Evolutionary conservation across 1,284 basidiomycete species (phyloP).

Genomic region (Ceratobasidium sp.): DNA sequence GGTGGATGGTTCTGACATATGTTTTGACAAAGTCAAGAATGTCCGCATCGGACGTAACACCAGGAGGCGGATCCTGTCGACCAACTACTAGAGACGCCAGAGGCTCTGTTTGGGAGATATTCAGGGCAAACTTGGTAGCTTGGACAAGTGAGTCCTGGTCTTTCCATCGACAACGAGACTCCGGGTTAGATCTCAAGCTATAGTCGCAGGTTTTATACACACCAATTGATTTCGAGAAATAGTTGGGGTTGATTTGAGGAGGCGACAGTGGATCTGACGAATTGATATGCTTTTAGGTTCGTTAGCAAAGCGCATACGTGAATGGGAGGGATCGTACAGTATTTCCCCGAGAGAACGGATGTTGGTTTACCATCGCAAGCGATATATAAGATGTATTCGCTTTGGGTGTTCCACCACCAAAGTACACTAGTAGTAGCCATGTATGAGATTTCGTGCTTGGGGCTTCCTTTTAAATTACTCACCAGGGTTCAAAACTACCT

Average conservation of each 20-base stretch:
- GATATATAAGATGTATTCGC: slow-evolving; percentile 43
- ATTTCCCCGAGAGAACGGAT: slow-evolving; percentile 47
- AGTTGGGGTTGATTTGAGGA: slow-evolving; percentile 2
- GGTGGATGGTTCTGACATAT: slow-evolving; percentile 33
- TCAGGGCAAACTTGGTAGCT: slow-evolving; percentile 48
- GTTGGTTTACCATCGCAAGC: slow-evolving; percentile 51
- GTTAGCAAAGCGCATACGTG: background rate
- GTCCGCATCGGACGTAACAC: slow-evolving; percentile 6
- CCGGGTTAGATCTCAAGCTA: background rate
- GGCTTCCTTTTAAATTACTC: background rate
- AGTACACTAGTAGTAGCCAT: slow-evolving; percentile 9
- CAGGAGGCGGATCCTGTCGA: slow-evolving; percentile 19
- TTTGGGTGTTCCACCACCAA: slow-evolving; percentile 42
- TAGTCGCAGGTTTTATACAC: background rate
- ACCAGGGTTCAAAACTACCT: slow-evolving; percentile 42
- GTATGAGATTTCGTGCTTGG: background rate
- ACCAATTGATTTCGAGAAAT: slow-evolving; percentile 25
- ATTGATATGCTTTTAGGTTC: slow-evolving; percentile 15
- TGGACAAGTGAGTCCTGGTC: slow-evolving; percentile 48
- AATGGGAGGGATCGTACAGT: background rate
- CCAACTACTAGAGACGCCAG: slow-evolving; percentile 13
- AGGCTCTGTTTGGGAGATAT: slow-evolving; percentile 39
- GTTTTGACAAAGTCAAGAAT: slow-evolving; percentile 18
- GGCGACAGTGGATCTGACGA: slow-evolving; percentile 4
- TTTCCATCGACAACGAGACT: background rate